Conservation (phyloP, 345 rosid genomes). For the Populus ilicifolia region DNA sequence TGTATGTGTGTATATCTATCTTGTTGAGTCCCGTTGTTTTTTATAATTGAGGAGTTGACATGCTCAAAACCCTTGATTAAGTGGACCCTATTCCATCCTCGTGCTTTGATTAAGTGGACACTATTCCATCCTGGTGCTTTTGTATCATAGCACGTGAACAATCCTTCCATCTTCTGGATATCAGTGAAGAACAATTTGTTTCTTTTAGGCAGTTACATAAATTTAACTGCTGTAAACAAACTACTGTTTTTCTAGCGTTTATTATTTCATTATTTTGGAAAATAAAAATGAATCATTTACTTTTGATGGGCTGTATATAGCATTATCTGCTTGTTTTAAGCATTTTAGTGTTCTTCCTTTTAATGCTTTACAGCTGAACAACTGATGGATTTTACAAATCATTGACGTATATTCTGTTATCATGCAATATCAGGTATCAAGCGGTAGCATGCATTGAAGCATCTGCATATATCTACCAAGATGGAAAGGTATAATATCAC, state of each 20-base stretch:
- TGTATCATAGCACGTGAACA: neutral
- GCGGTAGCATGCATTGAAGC: slow-evolving; percentile 98
- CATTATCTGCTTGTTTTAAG: neutral
- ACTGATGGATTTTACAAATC: neutral
- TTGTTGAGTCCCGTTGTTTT: neutral
- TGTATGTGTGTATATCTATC: neutral
- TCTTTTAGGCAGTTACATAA: neutral
- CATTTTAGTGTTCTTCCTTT: neutral
- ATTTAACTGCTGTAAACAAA: neutral
- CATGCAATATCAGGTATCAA: slow-evolving; percentile 63
- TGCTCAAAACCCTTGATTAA: neutral
- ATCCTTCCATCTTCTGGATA: neutral
- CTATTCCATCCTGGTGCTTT: neutral
- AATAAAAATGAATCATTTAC: neutral
- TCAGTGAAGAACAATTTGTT: neutral
- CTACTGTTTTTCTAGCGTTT: neutral
- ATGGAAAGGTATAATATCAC: slow-evolving; percentile 63
- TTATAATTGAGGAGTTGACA: neutral
- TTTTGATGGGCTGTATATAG: neutral
- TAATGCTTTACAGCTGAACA: slow-evolving; percentile 3
- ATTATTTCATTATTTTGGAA: neutral
- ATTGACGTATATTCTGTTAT: slow-evolving; percentile 3
- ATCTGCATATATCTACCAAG: slow-evolving; percentile 90
- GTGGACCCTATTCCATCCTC: too few relatives aligned
- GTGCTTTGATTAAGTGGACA: too few relatives aligned